Conservation (phyloP, 2,329 filamentous ascomycete species). For the Aureobasidium sp. region DNA sequence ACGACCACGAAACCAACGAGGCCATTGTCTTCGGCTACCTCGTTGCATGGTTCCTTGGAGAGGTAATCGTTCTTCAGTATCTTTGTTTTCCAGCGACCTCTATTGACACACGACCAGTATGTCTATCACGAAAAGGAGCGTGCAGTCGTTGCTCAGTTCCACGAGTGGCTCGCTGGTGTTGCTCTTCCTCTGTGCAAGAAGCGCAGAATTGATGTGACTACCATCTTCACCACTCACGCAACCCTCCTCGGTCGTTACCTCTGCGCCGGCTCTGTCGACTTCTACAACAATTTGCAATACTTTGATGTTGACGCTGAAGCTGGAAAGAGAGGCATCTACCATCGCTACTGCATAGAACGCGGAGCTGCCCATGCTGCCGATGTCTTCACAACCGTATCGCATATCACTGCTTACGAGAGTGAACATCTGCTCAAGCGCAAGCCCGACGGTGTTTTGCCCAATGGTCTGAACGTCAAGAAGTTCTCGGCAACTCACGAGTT, state of each 20-base stretch:
- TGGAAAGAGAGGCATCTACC: conserved; percentile 96
- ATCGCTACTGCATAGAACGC: conserved; percentile 95
- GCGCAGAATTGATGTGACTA: conserved; percentile 91
- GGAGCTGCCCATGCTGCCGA: conserved; percentile 86
- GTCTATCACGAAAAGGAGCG: conserved; percentile 86
- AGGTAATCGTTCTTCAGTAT: conserved; percentile 52
- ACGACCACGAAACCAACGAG: conserved; percentile 93
- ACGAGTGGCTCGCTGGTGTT: conserved; percentile 96
- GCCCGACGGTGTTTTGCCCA: conserved; percentile 91
- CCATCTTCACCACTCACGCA: conserved; percentile 97
- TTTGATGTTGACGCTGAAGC: conserved; percentile 97
- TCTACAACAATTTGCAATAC: conserved; percentile 97
- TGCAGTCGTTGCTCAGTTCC: conserved; percentile 95
- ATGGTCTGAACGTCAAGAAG: conserved; percentile 96
- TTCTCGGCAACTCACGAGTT: conserved; percentile 98
- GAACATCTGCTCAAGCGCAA: conserved; percentile 93
- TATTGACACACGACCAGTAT: conserved; percentile 52
- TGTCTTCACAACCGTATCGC: conserved; percentile 97
- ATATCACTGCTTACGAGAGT: conserved; percentile 97
- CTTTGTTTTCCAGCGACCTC: not conserved
- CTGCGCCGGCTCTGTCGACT: conserved; percentile 94
- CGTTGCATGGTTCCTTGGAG: conserved; percentile 95
- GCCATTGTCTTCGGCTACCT: conserved; percentile 96
- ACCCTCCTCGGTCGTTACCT: conserved; percentile 93
- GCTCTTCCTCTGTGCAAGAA: conserved; percentile 87